Evolutionary conservation across 2,329 filamentous ascomycete genomes (phyloP), one percentile per base, ranked within the genome.

Genomic region (Fusarium avenaceum): DNA sequence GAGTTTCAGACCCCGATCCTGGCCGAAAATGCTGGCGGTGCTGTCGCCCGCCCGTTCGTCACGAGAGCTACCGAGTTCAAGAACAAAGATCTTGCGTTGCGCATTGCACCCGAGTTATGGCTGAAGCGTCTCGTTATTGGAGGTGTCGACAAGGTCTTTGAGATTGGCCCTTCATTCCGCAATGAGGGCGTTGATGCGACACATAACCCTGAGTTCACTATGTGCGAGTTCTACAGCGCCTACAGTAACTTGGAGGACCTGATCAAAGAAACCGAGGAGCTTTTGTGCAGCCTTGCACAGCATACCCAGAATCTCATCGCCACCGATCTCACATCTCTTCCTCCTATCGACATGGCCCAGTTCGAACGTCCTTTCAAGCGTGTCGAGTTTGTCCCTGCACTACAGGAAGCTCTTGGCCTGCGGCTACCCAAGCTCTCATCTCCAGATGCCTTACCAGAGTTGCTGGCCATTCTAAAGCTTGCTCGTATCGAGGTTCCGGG

Each of bases 121-220:
- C 86, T 99, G 42, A 99, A 99, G 82, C 88, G 96, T 10, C 84
- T 99, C 45, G 89, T 98, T 2, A 87, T 98, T 19, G 95, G 94
- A 49, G 95, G 94, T 4, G 89, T 98, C 64, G 92, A 96, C 72
- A 89, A 86, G 65, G 89, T 99, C 26, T 99, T 96, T 75, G 96
- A 99, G 80, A 94, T 99, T 68, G 96, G 96, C 1, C 91, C 93
- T 5, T 89, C 90, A 14, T 99, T 99, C 79, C 89, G 96, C 43
- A 99, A 99, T 76, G 96, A 99, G 81, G 93, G 93, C 78, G 81
- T 97, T 35, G 94, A 97, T 77, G 87, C 87, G 30, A 97, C 93
- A 0, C 96, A 99, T 77, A 99, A 99, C 76, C 95, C 96, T 0
- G 96, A 99, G 76, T 99, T 98, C 80, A 96, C 92, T 44, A 98